Conservation (phyloP, 495 filamentous ascomycete species). For the Articulospora tetracladia region DNA sequence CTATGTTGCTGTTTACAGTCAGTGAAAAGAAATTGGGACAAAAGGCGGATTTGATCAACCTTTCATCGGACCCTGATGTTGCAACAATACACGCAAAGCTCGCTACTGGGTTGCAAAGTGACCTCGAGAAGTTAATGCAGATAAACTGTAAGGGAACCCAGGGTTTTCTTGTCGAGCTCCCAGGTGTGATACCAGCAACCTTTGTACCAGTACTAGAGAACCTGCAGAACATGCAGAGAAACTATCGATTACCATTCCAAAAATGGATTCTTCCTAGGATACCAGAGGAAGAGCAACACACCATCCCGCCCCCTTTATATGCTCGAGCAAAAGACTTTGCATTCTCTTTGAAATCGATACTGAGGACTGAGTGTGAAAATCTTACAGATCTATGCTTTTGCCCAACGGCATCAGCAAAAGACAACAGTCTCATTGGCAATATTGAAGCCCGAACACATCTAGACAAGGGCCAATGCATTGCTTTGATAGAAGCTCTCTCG, state of each 20-base stretch:
- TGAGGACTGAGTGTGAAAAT: constrained; percentile 2
- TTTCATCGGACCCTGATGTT: constrained; percentile 8
- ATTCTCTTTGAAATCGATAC: constrained; percentile 10
- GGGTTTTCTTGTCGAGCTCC: constrained; percentile 26
- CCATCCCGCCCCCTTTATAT: constrained; percentile 14
- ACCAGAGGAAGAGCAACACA: not conserved
- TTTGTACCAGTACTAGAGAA: constrained; percentile 31
- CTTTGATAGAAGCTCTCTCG: constrained; percentile 40
- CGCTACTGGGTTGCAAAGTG: constrained; percentile 7
- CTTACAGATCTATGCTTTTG: not conserved
- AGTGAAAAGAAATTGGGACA: constrained; percentile 2
- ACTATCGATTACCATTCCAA: constrained; percentile 14
- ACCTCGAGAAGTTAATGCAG: constrained; percentile 13
- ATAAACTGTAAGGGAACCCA: constrained; percentile 6
- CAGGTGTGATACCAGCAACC: constrained; percentile 28
- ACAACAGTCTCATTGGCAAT: constrained; percentile 2
- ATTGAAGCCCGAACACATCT: constrained; percentile 15
- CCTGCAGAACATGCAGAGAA: constrained; percentile 28
- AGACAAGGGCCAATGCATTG: constrained; percentile 16
- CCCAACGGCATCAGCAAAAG: not conserved
- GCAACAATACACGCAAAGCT: constrained; percentile 11
- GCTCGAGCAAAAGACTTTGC: constrained; percentile 6
- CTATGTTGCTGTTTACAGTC: constrained; percentile 16
- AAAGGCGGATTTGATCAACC: constrained; percentile 3
- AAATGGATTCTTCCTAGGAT: constrained; percentile 17